A percentile compares a stretch with the other conserved stretches of the same genome.
Conservation (phyloP, 208 protist species). For the Strigomonas culicis region DNA sequence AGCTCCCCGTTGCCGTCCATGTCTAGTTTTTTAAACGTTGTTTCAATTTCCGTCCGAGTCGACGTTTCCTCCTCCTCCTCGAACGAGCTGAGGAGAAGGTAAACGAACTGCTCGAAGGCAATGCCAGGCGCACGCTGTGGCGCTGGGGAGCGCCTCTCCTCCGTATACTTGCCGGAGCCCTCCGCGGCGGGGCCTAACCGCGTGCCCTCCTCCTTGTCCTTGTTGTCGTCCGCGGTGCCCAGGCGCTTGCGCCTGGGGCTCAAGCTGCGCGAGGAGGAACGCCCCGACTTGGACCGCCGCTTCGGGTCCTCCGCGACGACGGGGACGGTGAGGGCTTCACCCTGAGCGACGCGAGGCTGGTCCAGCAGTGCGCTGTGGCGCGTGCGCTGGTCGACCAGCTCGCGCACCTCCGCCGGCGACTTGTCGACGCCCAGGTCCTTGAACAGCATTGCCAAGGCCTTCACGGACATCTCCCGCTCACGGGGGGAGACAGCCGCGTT, state of each 20-base stretch:
- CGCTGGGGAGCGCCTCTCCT: no score
- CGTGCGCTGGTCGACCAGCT: conserved; percentile 29
- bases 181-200: background rate
- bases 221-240: no score
- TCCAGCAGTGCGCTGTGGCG: background rate
- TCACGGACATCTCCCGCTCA: conserved; percentile 17
- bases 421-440: conserved; percentile 32
- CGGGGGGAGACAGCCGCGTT: background rate
- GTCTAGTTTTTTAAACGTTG: conserved; percentile 50
- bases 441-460: conserved; percentile 46
- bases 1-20: conserved; percentile 51
- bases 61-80: conserved; percentile 11
- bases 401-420: conserved; percentile 47
- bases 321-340: no score
- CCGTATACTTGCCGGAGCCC: background rate
- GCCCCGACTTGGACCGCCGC: background rate
- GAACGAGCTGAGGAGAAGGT: conserved; percentile 36
- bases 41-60: conserved; percentile 20
- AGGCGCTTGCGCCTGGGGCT: no score
- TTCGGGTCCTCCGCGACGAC: background rate
- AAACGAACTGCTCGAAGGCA: conserved; percentile 60
- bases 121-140: conserved; percentile 11
- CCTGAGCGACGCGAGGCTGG: background rate
- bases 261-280: background rate
- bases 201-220: no score